A percentile compares a stretch with the other conserved stretches of the same genome.
Evolutionary conservation across 129 eudicot genomes (phyloP).

Genomic region (Helianthus tuberosus): DNA sequence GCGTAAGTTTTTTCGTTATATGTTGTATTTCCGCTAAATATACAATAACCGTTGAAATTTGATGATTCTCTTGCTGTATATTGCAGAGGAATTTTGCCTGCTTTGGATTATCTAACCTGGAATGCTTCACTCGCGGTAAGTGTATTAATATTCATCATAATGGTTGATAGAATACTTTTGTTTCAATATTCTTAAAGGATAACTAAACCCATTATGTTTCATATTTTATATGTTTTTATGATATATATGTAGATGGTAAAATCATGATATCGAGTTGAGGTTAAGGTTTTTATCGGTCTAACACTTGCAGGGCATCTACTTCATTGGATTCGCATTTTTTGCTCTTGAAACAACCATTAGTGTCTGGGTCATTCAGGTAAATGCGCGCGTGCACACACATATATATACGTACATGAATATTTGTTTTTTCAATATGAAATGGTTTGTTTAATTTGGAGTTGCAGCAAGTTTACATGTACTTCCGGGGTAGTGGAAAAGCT

Average conservation of each 20-base stretch:
- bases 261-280: background rate
- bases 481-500: constrained; percentile 90
- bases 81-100: constrained; percentile 87
- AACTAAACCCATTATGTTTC: background rate
- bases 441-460: constrained; percentile 11
- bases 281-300: background rate
- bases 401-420: background rate
- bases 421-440: background rate
- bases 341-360: constrained; percentile 72
- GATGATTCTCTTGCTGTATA: constrained; percentile 9
- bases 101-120: constrained; percentile 54
- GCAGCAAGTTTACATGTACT: constrained; percentile 54
- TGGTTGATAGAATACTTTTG: background rate
- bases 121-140: constrained; percentile 75
- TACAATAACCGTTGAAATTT: background rate
- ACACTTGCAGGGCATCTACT: constrained; percentile 66
- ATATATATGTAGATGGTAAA: background rate
- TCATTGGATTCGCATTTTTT: constrained; percentile 77
- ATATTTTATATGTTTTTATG: background rate
- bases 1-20: constrained; percentile 49
- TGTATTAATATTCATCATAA: background rate
- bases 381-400: background rate
- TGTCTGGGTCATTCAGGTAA: constrained; percentile 98
- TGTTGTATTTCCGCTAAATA: background rate
- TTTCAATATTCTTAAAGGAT: background rate